phyloP scores from a whole-genome alignment of 805 yeast genomes.

The Schwanniomyces vanrijiae region DNA sequence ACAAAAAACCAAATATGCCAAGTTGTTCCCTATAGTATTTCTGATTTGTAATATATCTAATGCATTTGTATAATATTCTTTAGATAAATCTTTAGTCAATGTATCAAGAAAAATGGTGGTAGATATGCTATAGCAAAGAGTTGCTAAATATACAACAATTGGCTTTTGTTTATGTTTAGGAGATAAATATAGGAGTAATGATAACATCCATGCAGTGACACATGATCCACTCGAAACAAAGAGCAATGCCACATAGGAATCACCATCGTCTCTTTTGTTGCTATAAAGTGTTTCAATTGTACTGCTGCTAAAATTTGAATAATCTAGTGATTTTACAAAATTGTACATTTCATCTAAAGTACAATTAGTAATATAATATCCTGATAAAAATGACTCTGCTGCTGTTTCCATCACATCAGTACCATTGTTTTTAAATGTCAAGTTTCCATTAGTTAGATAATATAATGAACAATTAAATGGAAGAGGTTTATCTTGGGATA shows the following conservation, averaged over 20 bases:
- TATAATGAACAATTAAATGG: slow-evolving; percentile 39
- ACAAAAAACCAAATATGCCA: slow-evolving; percentile 37
- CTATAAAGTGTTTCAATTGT: not conserved
- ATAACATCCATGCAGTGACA: slow-evolving; percentile 70
- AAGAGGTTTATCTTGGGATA: slow-evolving; percentile 4
- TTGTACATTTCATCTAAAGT: slow-evolving; percentile 12
- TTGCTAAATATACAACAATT: slow-evolving; percentile 53
- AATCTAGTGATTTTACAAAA: not conserved
- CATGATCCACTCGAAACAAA: slow-evolving; percentile 57
- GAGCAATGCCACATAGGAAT: slow-evolving; percentile 43
- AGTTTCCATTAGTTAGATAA: slow-evolving; percentile 32
- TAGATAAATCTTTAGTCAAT: slow-evolving; percentile 44
- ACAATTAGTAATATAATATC: slow-evolving; percentile 51
- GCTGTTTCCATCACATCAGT: slow-evolving; percentile 13
- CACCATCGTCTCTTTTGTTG: slow-evolving; percentile 30
- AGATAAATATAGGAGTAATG: slow-evolving; percentile 54
- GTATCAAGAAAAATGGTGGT: slow-evolving; percentile 51
- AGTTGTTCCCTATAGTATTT: slow-evolving; percentile 33
- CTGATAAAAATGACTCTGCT: slow-evolving; percentile 29
- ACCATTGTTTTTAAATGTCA: slow-evolving; percentile 17
- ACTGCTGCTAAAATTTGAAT: not conserved
- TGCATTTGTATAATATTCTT: slow-evolving; percentile 52
- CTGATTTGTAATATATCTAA: slow-evolving; percentile 51
- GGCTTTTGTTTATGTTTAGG: slow-evolving; percentile 56
- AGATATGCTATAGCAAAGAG: slow-evolving; percentile 54